Evolutionary conservation across 805 yeast species (phyloP), one percentile per base, ranked within the genome.

Genomic region (Metschnikowia koreensis): DNA sequence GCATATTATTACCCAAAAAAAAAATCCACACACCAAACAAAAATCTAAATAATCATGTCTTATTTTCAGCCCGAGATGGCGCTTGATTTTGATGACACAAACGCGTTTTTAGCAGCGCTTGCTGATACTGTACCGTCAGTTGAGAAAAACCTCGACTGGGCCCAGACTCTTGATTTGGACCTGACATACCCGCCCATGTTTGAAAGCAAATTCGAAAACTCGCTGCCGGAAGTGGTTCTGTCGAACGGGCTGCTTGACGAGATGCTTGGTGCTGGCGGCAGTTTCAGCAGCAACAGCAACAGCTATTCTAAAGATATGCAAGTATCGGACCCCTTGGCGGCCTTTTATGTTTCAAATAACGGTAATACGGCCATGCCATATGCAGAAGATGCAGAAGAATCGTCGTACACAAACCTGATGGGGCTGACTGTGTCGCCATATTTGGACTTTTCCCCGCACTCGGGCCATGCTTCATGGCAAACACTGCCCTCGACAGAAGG

Each of bases 1-100:
- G 6, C 34, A 9, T 3, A 31, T 10, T 31, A 31, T 31, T 10
- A 39, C 15, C 50, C 15, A 28, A 27, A n/a, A 31, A 28, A 27
- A n/a, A 31, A 28, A 33, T 5, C 10, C 15, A 6, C 40, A 28
- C 38, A 38, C 27, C 13, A 9, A 12, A 41, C 7, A 10, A 9
- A 9, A 41, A 13, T 13, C 27, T 2, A 26, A 11, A 26, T 2
- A 41, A 17, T 43, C 41, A 51, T 51, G 51, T 37, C 50, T 7
- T 38, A 36, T 16, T 36, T 40, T 36, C 46, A 45, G 37, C n/a
- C 44, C 13, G 55, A 47, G 37, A 40, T 54, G 10, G 29, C 41
- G 13, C 53, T 52, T 41, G 58, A 54, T 48, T 56, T 54, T 40
- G 56, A 56, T 34, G 58, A 54, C 27, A 53, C 56, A n/a, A 52